Evolutionary conservation across 306 rosid species (phyloP).

Genomic region (Fragaria nilgerrensis): DNA sequence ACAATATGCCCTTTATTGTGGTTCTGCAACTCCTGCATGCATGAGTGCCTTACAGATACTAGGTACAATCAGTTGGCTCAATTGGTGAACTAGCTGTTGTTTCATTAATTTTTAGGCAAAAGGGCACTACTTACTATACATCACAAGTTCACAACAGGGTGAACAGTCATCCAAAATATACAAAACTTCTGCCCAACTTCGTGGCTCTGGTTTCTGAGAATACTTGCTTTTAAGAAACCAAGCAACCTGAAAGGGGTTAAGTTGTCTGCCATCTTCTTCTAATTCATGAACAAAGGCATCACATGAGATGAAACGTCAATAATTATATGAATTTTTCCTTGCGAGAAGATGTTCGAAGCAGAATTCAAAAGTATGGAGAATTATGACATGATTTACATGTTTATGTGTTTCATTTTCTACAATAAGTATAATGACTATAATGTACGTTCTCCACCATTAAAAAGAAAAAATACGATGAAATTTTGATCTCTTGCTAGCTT

Average conservation of each 20-base stretch:
- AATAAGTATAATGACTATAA: too few relatives aligned
- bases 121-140: too few relatives aligned
- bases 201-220: slow-evolving; percentile 2
- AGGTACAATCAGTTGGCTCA: neutral
- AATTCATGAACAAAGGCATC: neutral
- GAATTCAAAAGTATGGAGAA: too few relatives aligned
- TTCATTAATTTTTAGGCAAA: neutral
- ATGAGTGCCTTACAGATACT: slow-evolving; percentile 6
- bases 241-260: neutral
- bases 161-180: neutral
- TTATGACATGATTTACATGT: neutral
- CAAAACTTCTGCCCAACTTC: neutral
- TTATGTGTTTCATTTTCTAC: neutral
- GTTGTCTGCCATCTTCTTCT: neutral
- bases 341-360: neutral
- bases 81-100: neutral
- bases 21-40: neutral
- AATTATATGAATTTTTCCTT: neutral
- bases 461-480: neutral
- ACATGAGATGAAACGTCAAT: neutral
- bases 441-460: neutral
- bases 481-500: neutral
- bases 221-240: neutral
- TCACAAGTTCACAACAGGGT: too few relatives aligned
- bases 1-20: neutral